Evolutionary conservation across 2,329 filamentous ascomycete species (phyloP), one percentile per base, ranked within the genome.

Genomic region (Ramularia endophylla): DNA sequence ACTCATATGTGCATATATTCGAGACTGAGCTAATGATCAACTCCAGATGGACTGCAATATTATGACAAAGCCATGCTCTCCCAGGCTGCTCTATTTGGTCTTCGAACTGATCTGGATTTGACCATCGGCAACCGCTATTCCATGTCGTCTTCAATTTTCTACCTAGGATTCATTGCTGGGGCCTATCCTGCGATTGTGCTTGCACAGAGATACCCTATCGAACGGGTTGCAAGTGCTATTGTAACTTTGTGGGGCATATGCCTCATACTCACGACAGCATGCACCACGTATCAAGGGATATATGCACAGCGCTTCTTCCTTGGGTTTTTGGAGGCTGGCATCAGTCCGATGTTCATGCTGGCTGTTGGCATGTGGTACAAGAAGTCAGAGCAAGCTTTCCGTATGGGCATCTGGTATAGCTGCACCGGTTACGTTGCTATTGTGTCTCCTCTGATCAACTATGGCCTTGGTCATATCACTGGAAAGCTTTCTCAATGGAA

Each of bases 281-380:
- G 67, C 45, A 55, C 51, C 4, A 61, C 60, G 16, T 70, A 64
- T 41, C 57, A 52, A 17, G 60, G 58, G 2, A 45, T 72, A 1
- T 65, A 63, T 19, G 68, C 62, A 0, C 70, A 76, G 49, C 59
- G 74, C 3, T 78, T 79, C 63, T 71, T 75, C 36, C 64, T 80
- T 1, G 77, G 77, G 0, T 65, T 77, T 5, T 56, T 80, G 1
- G 77, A 80, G 52, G 67, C 65, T 2, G 70, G 74, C 16, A 71
- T 80, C 27, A 74, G 71, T 1, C 77, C 77, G 0, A 72, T 72
- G 32, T 78, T 77, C 44, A 75, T 77, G 65, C 65, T 75, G 37
- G 73, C 76, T 31, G 66, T 75, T 0, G 50, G 57, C 0, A 41
- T 40, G 27, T 57, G 47, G 48, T 57, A 57, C 43, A 52, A 50